Percentiles rank a stretch among this genome's conserved stretches.
Evolutionary conservation across 495 filamentous ascomycete genomes (phyloP).

Genomic region (Penicillium tannophilum): DNA sequence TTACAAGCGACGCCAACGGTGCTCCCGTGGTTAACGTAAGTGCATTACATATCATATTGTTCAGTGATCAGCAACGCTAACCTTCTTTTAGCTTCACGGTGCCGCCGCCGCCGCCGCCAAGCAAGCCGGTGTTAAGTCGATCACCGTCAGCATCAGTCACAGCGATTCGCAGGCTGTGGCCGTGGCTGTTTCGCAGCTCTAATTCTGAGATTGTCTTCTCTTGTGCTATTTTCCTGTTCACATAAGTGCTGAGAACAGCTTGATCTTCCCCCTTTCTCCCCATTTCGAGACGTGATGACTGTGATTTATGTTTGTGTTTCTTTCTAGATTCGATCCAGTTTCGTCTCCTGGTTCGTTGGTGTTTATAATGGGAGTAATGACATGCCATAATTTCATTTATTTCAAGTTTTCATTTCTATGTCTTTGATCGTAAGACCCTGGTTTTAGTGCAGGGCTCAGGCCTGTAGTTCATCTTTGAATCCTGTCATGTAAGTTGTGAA

Average conservation of each 20-base stretch:
- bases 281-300: constrained; percentile 35
- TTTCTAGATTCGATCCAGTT: constrained; percentile 28
- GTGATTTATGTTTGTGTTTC: constrained; percentile 30
- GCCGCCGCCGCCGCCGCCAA: constrained; percentile 78
- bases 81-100: constrained; percentile 67
- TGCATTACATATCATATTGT: constrained; percentile 7
- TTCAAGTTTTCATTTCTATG: neutral
- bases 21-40: constrained; percentile 84
- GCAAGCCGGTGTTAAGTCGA: constrained; percentile 78
- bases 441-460: no score
- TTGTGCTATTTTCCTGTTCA: constrained; percentile 1
- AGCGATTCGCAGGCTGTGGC: constrained; percentile 90
- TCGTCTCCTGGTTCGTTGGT: constrained; percentile 35
- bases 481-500: no score
- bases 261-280: neutral
- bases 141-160: constrained; percentile 93
- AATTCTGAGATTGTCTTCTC: constrained; percentile 22
- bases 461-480: no score
- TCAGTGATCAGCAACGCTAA: constrained; percentile 24
- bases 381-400: constrained; percentile 23
- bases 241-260: constrained; percentile 6
- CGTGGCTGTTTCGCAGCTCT: constrained; percentile 82
- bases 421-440: constrained; percentile 6
- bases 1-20: constrained; percentile 75
- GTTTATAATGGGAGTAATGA: constrained; percentile 39